A percentile compares a stretch with the other conserved stretches of the same genome.
phyloP scores from a whole-genome alignment of 805 yeast species.

The Candida railenensis region DNA sequence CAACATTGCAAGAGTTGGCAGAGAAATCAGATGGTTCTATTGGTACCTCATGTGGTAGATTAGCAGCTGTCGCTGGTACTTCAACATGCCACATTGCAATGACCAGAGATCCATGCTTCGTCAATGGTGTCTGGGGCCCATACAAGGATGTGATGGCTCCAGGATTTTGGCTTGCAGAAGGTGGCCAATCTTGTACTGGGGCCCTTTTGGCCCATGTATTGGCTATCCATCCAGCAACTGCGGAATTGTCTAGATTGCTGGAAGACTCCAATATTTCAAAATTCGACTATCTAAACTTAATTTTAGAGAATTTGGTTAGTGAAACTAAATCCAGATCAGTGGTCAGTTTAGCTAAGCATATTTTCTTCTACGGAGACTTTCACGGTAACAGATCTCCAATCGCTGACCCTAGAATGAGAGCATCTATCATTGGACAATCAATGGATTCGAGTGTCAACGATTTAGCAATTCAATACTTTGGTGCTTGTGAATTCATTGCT shows the following conservation, averaged over 20 bases:
- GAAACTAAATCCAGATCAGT: slow-evolving; percentile 65
- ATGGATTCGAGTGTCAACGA: slow-evolving; percentile 88
- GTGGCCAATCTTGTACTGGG: slow-evolving; percentile 99
- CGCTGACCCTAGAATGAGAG: slow-evolving; percentile 92
- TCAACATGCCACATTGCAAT: slow-evolving; percentile 94
- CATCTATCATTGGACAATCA: slow-evolving; percentile 86
- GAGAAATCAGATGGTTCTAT: slow-evolving; percentile 46
- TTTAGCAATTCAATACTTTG: slow-evolving; percentile 81
- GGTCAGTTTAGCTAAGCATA: slow-evolving; percentile 75
- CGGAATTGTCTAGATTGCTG: slow-evolving; percentile 65
- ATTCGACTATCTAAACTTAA: slow-evolving; percentile 79
- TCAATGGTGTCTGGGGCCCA: slow-evolving; percentile 99
- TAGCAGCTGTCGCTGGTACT: slow-evolving; percentile 98
- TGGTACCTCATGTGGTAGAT: slow-evolving; percentile 70
- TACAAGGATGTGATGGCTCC: slow-evolving; percentile 91
- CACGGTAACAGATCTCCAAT: slow-evolving; percentile 98
- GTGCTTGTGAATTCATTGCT: slow-evolving; percentile 95
- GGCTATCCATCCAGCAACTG: slow-evolving; percentile 83
- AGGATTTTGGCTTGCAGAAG: slow-evolving; percentile 93
- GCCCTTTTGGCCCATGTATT: slow-evolving; percentile 87
- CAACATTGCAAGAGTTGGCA: slow-evolving; percentile 46
- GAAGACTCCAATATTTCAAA: slow-evolving; percentile 68
- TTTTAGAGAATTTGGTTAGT: slow-evolving; percentile 63
- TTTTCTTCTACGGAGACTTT: slow-evolving; percentile 93
- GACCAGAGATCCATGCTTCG: slow-evolving; percentile 82